Conservation (phyloP, 768 basidiomycete genomes). For the Lentinula raphanica region DNA sequence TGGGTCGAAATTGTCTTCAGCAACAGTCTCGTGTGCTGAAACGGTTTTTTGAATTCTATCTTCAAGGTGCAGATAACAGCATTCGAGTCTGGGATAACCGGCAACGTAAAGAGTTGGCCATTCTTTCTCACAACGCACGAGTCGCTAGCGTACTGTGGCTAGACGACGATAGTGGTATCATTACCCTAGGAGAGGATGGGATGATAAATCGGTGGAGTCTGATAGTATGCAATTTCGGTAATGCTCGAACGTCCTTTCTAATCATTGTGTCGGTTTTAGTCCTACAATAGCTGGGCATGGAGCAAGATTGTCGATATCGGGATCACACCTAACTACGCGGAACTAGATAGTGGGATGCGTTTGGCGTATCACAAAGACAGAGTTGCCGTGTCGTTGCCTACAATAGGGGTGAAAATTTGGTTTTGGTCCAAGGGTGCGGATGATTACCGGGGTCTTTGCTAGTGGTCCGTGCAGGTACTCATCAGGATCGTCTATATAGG, state of each 20-base stretch:
- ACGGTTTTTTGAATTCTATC: too few relatives aligned
- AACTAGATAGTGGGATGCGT: conserved; percentile 36
- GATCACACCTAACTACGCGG: conserved; percentile 24
- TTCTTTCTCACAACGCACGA: conserved; percentile 46
- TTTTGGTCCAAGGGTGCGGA: conserved; percentile 48
- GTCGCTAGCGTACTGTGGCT: conserved; percentile 55
- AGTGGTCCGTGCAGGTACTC: too few relatives aligned
- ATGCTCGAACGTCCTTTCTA: too few relatives aligned
- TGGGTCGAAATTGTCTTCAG: conserved; percentile 23
- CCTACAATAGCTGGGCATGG: conserved; percentile 52
- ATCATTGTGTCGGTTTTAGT: too few relatives aligned
- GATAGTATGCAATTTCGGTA: conserved; percentile 33
- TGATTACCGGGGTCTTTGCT: too few relatives aligned
- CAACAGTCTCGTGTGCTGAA: not conserved
- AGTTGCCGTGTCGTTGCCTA: conserved; percentile 58
- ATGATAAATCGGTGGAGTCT: conserved; percentile 55
- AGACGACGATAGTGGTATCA: conserved; percentile 48
- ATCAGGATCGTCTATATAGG: conserved; percentile 27
- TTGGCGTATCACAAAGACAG: conserved; percentile 52
- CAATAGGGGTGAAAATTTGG: conserved; percentile 63
- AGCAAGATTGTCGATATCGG: conserved; percentile 49
- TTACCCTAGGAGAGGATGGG: conserved; percentile 56
- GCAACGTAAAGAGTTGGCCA: conserved; percentile 45
- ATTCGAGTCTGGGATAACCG: conserved; percentile 59
- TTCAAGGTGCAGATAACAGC: conserved; percentile 51